Evolutionary conservation across 2,329 filamentous ascomycete genomes (phyloP).

Genomic region (Cladosporium sphaerospermum): DNA sequence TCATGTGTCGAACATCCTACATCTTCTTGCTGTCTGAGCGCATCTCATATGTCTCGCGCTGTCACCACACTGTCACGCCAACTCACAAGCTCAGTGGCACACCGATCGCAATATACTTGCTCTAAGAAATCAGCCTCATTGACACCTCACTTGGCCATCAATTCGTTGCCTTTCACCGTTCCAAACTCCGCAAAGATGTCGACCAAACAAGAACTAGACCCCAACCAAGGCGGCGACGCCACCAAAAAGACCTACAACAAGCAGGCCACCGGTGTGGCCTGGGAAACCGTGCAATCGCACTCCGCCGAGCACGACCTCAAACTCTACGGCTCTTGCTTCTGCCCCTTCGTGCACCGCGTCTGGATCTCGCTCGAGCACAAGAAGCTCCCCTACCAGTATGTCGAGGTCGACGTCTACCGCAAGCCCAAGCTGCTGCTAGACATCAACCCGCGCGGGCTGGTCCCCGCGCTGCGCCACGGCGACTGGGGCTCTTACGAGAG

Average conservation of each 20-base stretch:
- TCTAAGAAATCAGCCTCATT: too few relatives aligned
- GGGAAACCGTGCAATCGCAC: constrained; percentile 63
- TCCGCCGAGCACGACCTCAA: constrained; percentile 65
- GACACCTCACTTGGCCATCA: too few relatives aligned
- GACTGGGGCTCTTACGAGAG: constrained; percentile 81
- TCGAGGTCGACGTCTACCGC: constrained; percentile 75
- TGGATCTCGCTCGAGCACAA: constrained; percentile 86
- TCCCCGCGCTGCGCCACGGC: constrained; percentile 70
- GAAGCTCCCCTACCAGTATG: constrained; percentile 73
- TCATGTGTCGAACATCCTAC: too few relatives aligned
- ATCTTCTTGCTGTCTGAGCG: too few relatives aligned
- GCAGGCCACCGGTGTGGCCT: constrained; percentile 65
- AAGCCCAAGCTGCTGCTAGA: constrained; percentile 66
- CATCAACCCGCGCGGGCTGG: constrained; percentile 67
- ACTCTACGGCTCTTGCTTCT: constrained; percentile 77
- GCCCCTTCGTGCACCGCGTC: constrained; percentile 79
- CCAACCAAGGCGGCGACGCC: constrained; percentile 43
- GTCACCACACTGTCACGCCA: too few relatives aligned
- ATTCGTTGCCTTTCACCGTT: not conserved
- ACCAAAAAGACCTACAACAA: constrained; percentile 62
- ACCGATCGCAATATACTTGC: too few relatives aligned
- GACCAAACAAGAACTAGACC: constrained; percentile 30
- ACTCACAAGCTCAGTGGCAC: too few relatives aligned
- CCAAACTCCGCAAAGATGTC: not conserved
- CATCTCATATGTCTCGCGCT: too few relatives aligned